Percentiles rank a stretch among this genome's conserved stretches.
These are phyloP conservation scores for Medicago lupulina DNA, from an alignment of 306 rosid species.

Conservation along the genomic window DNA sequence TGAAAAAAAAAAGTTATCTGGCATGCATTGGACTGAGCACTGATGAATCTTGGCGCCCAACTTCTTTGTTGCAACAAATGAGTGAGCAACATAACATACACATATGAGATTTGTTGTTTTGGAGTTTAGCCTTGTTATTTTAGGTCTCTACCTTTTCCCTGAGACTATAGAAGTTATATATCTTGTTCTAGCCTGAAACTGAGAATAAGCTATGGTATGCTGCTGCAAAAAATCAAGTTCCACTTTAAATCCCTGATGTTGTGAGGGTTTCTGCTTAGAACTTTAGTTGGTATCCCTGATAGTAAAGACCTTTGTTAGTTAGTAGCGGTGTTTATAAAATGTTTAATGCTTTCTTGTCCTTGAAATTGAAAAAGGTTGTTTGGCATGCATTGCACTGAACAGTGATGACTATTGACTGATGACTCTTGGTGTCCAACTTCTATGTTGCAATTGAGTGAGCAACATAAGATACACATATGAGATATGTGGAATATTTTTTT, in stretches of 20 bases:
- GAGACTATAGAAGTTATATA: background rate
- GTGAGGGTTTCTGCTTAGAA: background rate
- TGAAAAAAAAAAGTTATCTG: too few species aligned
- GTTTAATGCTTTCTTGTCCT: slow-evolving; percentile 4
- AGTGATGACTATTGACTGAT: background rate
- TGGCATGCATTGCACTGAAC: background rate
- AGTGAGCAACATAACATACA: background rate
- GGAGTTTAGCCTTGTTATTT: background rate
- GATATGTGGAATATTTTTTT: background rate
- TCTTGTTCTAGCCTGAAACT: background rate
- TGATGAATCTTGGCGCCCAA: background rate
- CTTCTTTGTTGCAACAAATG: background rate
- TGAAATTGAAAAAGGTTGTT: background rate
- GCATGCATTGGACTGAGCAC: too few species aligned
- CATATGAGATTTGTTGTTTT: background rate
- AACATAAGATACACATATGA: background rate
- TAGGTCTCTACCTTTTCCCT: background rate
- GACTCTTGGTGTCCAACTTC: background rate
- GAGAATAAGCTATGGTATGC: slow-evolving; percentile 2
- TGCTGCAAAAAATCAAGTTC: background rate
- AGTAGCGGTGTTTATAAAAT: background rate
- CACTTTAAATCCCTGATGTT: background rate
- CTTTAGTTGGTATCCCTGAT: slow-evolving; percentile 25
- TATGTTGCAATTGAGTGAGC: background rate
- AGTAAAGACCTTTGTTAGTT: slow-evolving; percentile 16